Evolutionary conservation across 148 eudicot genomes (phyloP).

Genomic region (Pharnaceum exiguum): DNA sequence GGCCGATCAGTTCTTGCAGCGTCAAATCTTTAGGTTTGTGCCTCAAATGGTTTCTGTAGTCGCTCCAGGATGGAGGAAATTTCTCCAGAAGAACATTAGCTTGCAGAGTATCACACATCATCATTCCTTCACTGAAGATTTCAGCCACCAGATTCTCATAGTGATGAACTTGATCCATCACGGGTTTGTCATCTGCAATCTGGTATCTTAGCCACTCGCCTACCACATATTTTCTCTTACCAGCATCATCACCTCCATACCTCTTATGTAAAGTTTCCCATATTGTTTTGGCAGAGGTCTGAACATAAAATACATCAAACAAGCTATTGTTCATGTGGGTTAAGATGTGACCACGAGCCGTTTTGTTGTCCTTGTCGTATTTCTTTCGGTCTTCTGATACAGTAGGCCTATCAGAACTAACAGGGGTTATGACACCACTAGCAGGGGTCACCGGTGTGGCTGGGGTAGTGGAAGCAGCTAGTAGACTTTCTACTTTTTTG

Average conservation of each 20-base stretch:
- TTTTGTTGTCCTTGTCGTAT: background rate
- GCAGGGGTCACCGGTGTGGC: too few species aligned
- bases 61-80: background rate
- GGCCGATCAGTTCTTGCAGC: background rate
- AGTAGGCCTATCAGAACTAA: too few species aligned
- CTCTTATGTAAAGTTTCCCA: background rate
- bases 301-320: background rate
- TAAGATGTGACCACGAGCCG: background rate
- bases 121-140: background rate
- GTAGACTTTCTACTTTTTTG: background rate
- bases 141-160: too few species aligned
- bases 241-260: background rate
- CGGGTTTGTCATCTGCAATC: too few species aligned
- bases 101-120: background rate
- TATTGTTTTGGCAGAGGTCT: background rate
- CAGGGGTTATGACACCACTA: too few species aligned
- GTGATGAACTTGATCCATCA: too few species aligned
- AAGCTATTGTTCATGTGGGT: background rate
- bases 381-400: background rate
- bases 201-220: background rate
- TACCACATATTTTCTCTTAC: background rate
- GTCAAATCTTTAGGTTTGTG: background rate
- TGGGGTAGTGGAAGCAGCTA: too few species aligned
- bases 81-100: background rate
- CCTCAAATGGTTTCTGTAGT: background rate